Conservation (phyloP, 495 filamentous ascomycete genomes). For the Xylaria nigripes region DNA sequence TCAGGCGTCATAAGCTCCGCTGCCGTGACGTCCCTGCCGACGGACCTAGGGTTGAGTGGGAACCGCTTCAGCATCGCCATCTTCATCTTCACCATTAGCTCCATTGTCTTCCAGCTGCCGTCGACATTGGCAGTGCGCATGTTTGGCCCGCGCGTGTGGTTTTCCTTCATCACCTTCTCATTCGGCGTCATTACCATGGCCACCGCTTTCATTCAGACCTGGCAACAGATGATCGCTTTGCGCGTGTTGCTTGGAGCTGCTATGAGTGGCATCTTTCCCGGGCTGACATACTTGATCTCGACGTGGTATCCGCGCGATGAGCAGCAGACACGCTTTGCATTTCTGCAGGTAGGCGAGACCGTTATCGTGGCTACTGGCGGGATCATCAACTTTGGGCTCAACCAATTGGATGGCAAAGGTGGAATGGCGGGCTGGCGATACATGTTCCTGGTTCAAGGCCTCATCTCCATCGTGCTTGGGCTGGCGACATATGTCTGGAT, state of each 20-base stretch:
- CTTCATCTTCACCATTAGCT: conserved; percentile 71
- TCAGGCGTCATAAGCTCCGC: conserved; percentile 70
- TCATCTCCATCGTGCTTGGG: conserved; percentile 57
- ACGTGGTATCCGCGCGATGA: conserved; percentile 66
- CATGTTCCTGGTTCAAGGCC: conserved; percentile 65
- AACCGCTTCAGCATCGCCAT: conserved; percentile 64
- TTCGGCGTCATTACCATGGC: conserved; percentile 68
- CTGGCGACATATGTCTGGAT: conserved; percentile 71
- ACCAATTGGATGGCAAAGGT: conserved; percentile 50
- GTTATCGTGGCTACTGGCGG: conserved; percentile 60
- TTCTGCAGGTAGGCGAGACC: conserved; percentile 62
- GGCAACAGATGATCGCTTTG: conserved; percentile 66
- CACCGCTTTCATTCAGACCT: conserved; percentile 61
- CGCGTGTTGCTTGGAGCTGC: conserved; percentile 62
- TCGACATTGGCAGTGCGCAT: conserved; percentile 62
- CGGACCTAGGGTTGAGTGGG: conserved; percentile 56
- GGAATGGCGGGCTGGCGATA: conserved; percentile 66
- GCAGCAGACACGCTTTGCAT: conserved; percentile 69
- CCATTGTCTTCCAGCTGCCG: conserved; percentile 67
- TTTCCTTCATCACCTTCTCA: conserved; percentile 55
- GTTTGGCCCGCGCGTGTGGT: conserved; percentile 62
- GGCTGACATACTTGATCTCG: conserved; percentile 60
- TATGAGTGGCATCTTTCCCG: conserved; percentile 65
- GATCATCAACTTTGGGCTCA: conserved; percentile 66
- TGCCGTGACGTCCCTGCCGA: conserved; percentile 64